These are phyloP conservation scores for Talaromyces ruber DNA, from an alignment of 495 filamentous ascomycete species.

Conservation along the genomic window DNA sequence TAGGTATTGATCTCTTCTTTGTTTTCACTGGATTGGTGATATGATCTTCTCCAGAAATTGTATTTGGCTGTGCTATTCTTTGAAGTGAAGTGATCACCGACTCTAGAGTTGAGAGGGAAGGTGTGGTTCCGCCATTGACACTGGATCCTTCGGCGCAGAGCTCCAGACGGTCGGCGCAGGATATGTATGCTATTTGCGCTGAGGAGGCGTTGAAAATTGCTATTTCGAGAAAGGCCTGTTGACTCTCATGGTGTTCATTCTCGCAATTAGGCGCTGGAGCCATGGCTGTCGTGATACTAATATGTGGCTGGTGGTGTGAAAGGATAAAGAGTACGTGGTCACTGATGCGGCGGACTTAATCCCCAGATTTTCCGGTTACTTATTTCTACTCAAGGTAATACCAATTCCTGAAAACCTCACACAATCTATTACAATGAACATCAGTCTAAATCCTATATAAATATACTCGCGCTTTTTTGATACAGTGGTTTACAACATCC, in stretches of 20 bases:
- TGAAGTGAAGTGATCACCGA: background rate
- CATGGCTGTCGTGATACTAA: no score
- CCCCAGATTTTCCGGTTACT: no score
- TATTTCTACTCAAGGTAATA: no score
- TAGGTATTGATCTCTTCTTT: slow-evolving; percentile 10
- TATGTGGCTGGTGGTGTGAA: background rate
- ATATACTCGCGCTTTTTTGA: no score
- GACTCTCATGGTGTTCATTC: background rate
- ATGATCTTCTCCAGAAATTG: slow-evolving; percentile 14
- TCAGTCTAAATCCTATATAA: no score
- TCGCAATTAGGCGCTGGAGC: no score
- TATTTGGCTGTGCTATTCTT: background rate
- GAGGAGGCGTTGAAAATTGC: slow-evolving; percentile 39
- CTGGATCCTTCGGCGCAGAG: slow-evolving; percentile 25
- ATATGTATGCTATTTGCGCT: slow-evolving; percentile 27
- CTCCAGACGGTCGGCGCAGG: slow-evolving; percentile 42
- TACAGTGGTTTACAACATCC: no score
- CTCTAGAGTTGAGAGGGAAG: slow-evolving; percentile 12
- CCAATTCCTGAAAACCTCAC: no score
- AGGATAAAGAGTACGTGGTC: no score
- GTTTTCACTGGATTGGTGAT: background rate
- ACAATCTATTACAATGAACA: no score
- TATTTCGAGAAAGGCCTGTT: slow-evolving; percentile 31
- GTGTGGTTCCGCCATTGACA: slow-evolving; percentile 9
- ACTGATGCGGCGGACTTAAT: no score